These are phyloP conservation scores for Fusarium palustre DNA, from an alignment of 2,329 filamentous ascomycete genomes.

Conservation along the genomic window DNA sequence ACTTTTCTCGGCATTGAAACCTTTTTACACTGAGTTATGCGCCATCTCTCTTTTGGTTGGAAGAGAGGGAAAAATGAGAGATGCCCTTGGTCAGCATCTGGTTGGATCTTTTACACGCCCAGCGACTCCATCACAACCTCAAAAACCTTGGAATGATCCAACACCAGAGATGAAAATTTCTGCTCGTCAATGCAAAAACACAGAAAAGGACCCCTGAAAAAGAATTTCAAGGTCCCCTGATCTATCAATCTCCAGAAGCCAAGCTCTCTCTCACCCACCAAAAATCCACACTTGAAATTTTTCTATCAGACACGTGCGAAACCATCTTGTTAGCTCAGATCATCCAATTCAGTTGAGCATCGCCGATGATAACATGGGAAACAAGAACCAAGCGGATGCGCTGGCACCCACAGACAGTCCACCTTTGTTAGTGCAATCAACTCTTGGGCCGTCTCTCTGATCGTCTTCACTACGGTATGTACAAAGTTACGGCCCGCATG, in stretches of 20 bases:
- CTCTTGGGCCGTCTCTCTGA: neutral
- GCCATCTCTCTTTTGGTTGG: constrained; percentile 20
- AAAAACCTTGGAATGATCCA: constrained; percentile 8
- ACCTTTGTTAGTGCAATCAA: neutral
- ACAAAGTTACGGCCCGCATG: constrained; percentile 4
- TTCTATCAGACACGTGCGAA: constrained; percentile 8
- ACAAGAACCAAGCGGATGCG: constrained; percentile 18
- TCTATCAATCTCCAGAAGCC: neutral
- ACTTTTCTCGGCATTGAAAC: neutral
- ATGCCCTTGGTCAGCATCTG: constrained; percentile 14
- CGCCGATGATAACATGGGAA: constrained; percentile 26
- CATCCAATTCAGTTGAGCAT: constrained; percentile 35
- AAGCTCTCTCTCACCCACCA: neutral
- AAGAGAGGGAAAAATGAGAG: neutral
- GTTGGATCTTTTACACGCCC: constrained; percentile 27
- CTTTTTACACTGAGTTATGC: constrained; percentile 9
- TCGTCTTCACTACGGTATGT: neutral
- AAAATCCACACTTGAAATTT: constrained; percentile 32
- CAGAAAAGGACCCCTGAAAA: neutral
- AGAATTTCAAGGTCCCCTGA: constrained; percentile 1
- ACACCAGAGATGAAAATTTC: constrained; percentile 7
- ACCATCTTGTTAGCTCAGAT: constrained; percentile 29
- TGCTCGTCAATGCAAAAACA: neutral
- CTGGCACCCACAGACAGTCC: constrained; percentile 27
- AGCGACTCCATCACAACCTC: constrained; percentile 1